Base-by-base conservation (phyloP, 2,329 filamentous ascomycete species). In the Apiospora phragmitis region DNA sequence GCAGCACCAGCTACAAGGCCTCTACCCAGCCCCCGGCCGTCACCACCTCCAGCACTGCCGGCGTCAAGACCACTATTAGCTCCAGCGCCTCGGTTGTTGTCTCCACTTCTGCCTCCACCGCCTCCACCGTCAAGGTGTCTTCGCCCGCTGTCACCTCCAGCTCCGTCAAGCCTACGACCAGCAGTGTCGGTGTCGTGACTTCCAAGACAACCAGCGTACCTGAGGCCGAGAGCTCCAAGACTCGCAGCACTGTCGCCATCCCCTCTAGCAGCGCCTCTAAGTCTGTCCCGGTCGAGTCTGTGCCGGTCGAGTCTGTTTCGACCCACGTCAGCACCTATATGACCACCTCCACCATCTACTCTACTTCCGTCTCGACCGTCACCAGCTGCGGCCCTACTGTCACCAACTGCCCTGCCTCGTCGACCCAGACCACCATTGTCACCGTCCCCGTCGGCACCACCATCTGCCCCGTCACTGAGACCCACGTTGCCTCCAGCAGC, bases 401-500 rank as follows among this genome's bases (percentile, higher is more conserved):
- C 74, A 82, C 86, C 75, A 78, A 87, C 85, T 88, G 86, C 79
- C 78, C 78, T 67, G 78, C 82, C 41, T 75, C 79, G 69, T 85
- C 83, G 16, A 83, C 81, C 0, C 16, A 21, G 18, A 77, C 88
- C 41, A 81, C 87, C 69, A 88, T 87, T 3, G 83, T 87, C 71
- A 89, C 86, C 8, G 78, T 91, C 71, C 80, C 88, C 65, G 76
- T 90, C 67, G 87, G 86, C 68, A 91, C 90, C 73, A 91, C 89
- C 51, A 78, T 90, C 77, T 90, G 88, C 85, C 88, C 87, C 29
- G 86, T 89, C 71, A 89, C 87, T n/a, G 85, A 85, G 76, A 74
- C 72, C 77, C 74, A 71, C 74, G 55, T 68, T 18, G n/a, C 70
- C 45, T 43, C 72, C n/a, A 67, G 68, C 77, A 65, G 70, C 71